Evolutionary conservation across 2,329 filamentous ascomycete species (phyloP), one percentile per base, ranked within the genome.

Genomic region (Aureobasidium uvarum): DNA sequence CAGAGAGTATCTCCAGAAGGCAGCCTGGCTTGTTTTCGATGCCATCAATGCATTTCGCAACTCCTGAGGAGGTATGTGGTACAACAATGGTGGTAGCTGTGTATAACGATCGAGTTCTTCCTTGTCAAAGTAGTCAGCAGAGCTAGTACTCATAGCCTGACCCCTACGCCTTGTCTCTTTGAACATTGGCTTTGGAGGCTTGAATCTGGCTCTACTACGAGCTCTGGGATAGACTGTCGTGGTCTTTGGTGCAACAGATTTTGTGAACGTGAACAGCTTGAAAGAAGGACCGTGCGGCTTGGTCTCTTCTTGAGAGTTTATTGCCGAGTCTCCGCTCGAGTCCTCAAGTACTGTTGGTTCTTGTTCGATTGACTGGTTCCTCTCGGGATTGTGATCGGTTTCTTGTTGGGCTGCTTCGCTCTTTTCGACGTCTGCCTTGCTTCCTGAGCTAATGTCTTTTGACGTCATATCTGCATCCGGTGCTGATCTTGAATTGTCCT

Each of bases 1-100:
- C 65, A 92, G 75, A 1, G 72, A 80, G 74, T 92, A 85, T 1
- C 83, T 86, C 89, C 89, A 95, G 25, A 66, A 66, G 1, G 62
- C 60, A 14, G 39, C 59, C 11, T 63, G 43, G 13, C 54, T 56
- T 10, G 48, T 64, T 11, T 50, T 46, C 10, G 62, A 67, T 11
- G 66, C 55, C 13, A 65, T 28, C 25, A 62, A 25, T 13, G 62
- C 62, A 45, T 25, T 45, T 6, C 56, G 62, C 20, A 67, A 25
- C 48, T 60, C 62, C 14, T 54, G 36, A 18, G 62, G 20, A 18
- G 66, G 62, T 18, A 67, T 67, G 1, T 56, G 62, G 46, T 54
- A 58, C 20, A 41, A 25, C 39, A 65, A 39, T 3, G 43, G 48
- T 20, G 36, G 46, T 5, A 28, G 20, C 25, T 2, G 18, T 20